Evolutionary conservation across 371 early-diverging fungal species (phyloP), one percentile per base, ranked within the genome.

Genomic region (Mucor racemosus): DNA sequence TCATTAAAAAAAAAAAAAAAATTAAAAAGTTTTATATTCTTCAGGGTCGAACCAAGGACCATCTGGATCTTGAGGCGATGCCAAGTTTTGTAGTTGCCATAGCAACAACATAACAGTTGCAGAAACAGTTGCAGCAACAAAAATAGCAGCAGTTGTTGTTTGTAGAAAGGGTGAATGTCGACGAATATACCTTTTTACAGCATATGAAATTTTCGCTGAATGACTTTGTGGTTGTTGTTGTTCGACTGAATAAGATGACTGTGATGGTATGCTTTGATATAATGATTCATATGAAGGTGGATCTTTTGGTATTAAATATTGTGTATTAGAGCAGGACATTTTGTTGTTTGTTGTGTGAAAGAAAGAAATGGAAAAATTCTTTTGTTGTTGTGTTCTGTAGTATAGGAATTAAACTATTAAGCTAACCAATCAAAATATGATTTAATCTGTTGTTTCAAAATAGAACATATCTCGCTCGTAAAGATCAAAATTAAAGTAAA

Each of bases 101-200:
- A 80, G 56, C 31, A 80, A 58, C 36, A 80, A 50, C 81, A 80
- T 80, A 21, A 80, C 76, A 1, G 78, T 78, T 0, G 76, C 64
- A 21, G 81, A 80, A 38, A 80, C 68, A n/a, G 81, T 78, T 4
- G 76, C 76, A 17, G 81, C 81, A 9, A 79, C 77, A 70, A 79
- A 76, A 10, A 71, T 67, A 36, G 80, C 80, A 9, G 78, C 81
- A n/a, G 70, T 69, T 5, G 73, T 48, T 33, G 74, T 71, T 63
- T 80, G 81, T 4, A 80, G 46, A 58, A 74, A 78, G 8, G 76
- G 74, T 10, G 72, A 65, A 48, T 76, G 73, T 41, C 74, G 58
- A 46, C 65, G 66, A 44, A 78, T 50, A 38, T 63, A 78, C 26
- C 72, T 65, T 56, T 55, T 63, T 26, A 75, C 50, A 19, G 60